Evolutionary conservation across 495 filamentous ascomycete species (phyloP), one percentile per base, ranked within the genome.

Genomic region (Chaetomidium leptoderma): DNA sequence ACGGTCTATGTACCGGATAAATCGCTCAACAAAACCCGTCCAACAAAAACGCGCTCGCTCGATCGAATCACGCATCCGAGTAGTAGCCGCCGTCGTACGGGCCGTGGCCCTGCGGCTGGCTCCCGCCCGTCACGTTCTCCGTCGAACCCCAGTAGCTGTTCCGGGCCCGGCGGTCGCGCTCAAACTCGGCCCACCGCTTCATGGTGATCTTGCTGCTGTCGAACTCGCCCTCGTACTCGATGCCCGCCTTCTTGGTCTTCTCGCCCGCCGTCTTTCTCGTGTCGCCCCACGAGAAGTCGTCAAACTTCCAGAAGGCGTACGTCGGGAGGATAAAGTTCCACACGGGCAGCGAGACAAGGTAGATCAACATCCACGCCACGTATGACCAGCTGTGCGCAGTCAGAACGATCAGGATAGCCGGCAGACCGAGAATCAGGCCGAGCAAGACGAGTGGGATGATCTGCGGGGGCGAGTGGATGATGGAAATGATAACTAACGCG

Each of bases 251-350:
- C 76, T 90, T 89, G 10, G 81, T 84, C 76, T 90, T 90, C 66
- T 95, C 95, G 3, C 91, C 92, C 1, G 86, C 91, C 13, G 92
- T 96, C 82, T 97, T 95, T 27, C 95, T 84, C 27, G 95, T 99
- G 63, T 99, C 95, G 60, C 95, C 95, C 93, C 95, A 99, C 66
- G 89, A 93, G 78, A 99, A 99, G 73, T 99, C 95, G 66, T 99
- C 95, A 70, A 99, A 99, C 70, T 99, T 97, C 95, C 95, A 99
- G 77, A 90, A 99, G 6, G 95, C 89, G 66, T 99, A 99, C 16
- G 81, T 82, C 0, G 95, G 95, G 4, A 99, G 86, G 16, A 99
- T 80, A 62, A 97, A 95, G 72, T 99, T 99, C 95, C 95, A 99
- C 55, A 99, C 83, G 0, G 95, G 95, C 0, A 99, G 84, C 0